Conservation (phyloP, 345 rosid species). For the Heritiera fomes region DNA sequence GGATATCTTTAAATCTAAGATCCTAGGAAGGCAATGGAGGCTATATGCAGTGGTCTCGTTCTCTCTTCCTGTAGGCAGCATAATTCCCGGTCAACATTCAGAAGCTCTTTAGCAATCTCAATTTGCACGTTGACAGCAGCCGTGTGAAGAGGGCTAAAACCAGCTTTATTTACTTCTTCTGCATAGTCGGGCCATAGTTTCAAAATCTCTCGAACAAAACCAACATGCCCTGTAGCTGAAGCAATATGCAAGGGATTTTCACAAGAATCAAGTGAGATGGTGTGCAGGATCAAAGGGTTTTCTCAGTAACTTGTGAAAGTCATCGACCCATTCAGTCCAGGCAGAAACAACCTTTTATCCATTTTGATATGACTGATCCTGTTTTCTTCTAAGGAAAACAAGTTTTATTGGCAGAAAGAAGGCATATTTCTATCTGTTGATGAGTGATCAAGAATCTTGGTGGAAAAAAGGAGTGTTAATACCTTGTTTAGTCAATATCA, state of each 20-base stretch:
- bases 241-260: conserved; percentile 38
- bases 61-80: conserved; percentile 34
- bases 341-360: conserved; percentile 29
- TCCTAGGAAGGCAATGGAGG: no score
- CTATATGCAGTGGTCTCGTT: conserved; percentile 23
- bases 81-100: conserved; percentile 33
- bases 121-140: conserved; percentile 44
- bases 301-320: conserved; percentile 26
- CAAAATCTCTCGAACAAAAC: conserved; percentile 29
- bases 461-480: no score
- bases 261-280: background rate
- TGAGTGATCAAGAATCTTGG: no score
- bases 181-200: conserved; percentile 33
- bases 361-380: conserved; percentile 11
- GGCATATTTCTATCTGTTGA: no score
- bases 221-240: conserved; percentile 33
- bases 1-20: no score
- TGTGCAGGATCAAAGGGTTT: conserved; percentile 29
- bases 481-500: no score
- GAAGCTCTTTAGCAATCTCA: conserved; percentile 38
- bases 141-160: conserved; percentile 46
- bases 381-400: no score
- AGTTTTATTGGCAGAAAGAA: no score
- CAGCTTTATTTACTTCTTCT: conserved; percentile 41
- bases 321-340: conserved; percentile 23